These are phyloP conservation scores for Ceratocystis eucalypticola DNA, from an alignment of 2,329 filamentous ascomycete species.

Conservation along the genomic window DNA sequence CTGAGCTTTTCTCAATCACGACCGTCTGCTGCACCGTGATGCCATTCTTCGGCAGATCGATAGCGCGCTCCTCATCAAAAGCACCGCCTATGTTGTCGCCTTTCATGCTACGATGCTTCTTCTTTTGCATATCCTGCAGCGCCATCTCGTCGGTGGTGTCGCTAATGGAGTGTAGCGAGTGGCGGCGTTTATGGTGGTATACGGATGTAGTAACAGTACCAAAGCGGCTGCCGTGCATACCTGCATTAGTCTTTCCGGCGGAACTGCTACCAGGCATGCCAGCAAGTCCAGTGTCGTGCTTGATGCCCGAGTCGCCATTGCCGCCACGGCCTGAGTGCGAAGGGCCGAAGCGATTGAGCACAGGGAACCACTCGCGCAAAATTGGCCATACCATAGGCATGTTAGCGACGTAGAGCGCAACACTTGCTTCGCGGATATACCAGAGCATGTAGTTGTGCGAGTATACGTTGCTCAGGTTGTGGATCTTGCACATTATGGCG, in stretches of 20 bases:
- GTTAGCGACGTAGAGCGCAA: slow-evolving; percentile 33
- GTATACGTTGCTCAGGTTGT: slow-evolving; percentile 31
- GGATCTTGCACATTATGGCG: slow-evolving; percentile 35
- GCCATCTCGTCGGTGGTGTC: slow-evolving; percentile 14
- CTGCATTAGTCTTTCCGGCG: slow-evolving; percentile 3
- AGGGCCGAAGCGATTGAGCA: slow-evolving; percentile 18
- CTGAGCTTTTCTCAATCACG: slow-evolving; percentile 11
- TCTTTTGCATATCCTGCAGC: slow-evolving; percentile 11
- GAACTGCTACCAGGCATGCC: slow-evolving; percentile 7
- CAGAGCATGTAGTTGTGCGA: slow-evolving; percentile 31
- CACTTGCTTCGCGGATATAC: slow-evolving; percentile 35
- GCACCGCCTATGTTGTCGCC: background rate
- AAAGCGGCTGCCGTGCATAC: slow-evolving; percentile 16
- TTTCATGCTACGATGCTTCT: slow-evolving; percentile 6
- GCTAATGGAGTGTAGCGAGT: slow-evolving; percentile 6
- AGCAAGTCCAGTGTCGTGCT: background rate
- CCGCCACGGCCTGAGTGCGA: slow-evolving; percentile 14
- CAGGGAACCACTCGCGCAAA: slow-evolving; percentile 26
- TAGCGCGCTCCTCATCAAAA: slow-evolving; percentile 10
- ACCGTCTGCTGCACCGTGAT: slow-evolving; percentile 16
- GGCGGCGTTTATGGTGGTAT: slow-evolving; percentile 15
- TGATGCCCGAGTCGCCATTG: slow-evolving; percentile 9
- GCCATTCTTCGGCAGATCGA: slow-evolving; percentile 2
- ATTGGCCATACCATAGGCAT: slow-evolving; percentile 33
- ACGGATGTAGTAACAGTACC: slow-evolving; percentile 16